Evolutionary conservation across 495 filamentous ascomycete species (phyloP), one percentile per base, ranked within the genome.

Genomic region (Echria macrotheca): DNA sequence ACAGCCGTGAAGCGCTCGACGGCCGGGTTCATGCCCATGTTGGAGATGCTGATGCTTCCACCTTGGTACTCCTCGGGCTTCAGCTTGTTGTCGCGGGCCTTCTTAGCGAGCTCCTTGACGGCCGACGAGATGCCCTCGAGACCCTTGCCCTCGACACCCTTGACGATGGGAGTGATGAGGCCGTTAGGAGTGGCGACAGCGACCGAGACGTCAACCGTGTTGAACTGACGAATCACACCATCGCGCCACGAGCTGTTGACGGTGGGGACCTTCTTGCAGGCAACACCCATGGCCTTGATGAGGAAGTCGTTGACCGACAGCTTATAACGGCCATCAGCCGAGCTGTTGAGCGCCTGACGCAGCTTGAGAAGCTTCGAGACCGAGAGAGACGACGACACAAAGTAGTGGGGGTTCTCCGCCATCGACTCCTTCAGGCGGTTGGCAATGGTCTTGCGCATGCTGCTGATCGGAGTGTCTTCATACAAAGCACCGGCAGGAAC

Each of bases 41-140:
- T 99, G 73, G 85, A 91, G 73, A 99, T 99, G 65, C 91, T 96
- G 73, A 99, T 95, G 57, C 89, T 96, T 66, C 94, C 94, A 36
- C 94, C 94, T 74, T 96, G 91, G 83, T 91, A 99, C 71, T 99
- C 90, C 68, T 99, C 90, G 24, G 94, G 94, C 82, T 96, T 96
- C 55, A 99, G 86, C 82, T 97, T 99, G 72, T 89, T 89, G 51
- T 97, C 94, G 41, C 86, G 78, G 33, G 93, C 94, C 67, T 90
- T 89, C 80, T 93, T 96, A 64, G 89, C 89, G 23, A 99, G 85
- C 58, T 95, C 88, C 75, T 96, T 96, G 72, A 99, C 80, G 66
- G 85, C 76, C 50, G 80, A 71, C 29, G 88, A 95, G 75, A 99
- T 96, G 61, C 78, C 76, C 66, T 88, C 78, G 26, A 99, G 80